phyloP scores from a whole-genome alignment of 2,329 filamentous ascomycete species.

The Alternaria gansuensis region DNA sequence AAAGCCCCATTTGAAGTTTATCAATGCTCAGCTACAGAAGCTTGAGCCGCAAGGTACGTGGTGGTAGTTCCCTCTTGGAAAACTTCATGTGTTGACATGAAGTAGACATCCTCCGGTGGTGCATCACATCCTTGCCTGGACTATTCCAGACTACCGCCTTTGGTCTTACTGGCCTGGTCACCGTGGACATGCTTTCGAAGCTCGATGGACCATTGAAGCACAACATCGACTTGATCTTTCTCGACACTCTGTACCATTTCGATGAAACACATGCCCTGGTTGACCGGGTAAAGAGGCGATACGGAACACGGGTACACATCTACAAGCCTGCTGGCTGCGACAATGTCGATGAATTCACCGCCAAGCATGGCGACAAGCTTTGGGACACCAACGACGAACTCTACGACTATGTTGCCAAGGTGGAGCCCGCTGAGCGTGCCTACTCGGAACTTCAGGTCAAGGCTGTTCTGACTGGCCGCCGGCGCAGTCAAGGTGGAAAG shows the following conservation, averaged over 20 bases:
- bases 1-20: constrained; percentile 83
- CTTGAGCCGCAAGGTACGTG: constrained; percentile 77
- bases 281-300: constrained; percentile 75
- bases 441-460: constrained; percentile 87
- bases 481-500: constrained; percentile 91
- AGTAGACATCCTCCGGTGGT: constrained; percentile 87
- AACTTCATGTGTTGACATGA: constrained; percentile 36
- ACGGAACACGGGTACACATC: constrained; percentile 82
- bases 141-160: constrained; percentile 70
- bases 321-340: constrained; percentile 85
- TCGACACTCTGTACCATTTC: constrained; percentile 65
- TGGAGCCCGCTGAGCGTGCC: constrained; percentile 92
- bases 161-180: constrained; percentile 61
- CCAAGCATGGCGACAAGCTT: constrained; percentile 79
- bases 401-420: constrained; percentile 98
- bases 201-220: constrained; percentile 68
- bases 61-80: neutral
- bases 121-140: constrained; percentile 86
- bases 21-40: constrained; percentile 88
- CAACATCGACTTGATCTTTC: constrained; percentile 62
- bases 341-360: constrained; percentile 79
- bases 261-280: constrained; percentile 61
- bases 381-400: constrained; percentile 88
- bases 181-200: constrained; percentile 75
- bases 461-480: constrained; percentile 89